Percentiles rank a stretch among this genome's conserved stretches.
phyloP scores from a whole-genome alignment of 768 basidiomycete species.

The Hypholoma sublateritium region DNA sequence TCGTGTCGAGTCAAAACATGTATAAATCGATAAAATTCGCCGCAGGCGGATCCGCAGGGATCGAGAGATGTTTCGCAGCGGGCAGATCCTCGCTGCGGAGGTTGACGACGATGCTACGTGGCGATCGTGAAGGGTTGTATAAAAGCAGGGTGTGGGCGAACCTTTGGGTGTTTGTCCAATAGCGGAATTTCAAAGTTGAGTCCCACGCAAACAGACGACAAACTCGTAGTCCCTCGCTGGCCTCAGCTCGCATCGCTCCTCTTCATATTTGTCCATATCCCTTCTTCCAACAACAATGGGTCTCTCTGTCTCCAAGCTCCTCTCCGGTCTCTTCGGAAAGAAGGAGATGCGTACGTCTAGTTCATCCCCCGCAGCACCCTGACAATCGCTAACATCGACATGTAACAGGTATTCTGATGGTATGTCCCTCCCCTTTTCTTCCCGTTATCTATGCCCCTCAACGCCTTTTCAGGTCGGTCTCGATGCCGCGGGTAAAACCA shows the following conservation, averaged over 20 bases:
- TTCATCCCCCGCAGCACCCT: conserved; percentile 24
- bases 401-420: conserved; percentile 92
- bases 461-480: conserved; percentile 78
- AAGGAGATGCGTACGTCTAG: conserved; percentile 94
- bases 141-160: conserved; percentile 10
- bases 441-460: conserved; percentile 15
- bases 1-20: neutral
- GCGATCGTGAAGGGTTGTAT: conserved; percentile 14
- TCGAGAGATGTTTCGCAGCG: neutral
- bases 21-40: neutral
- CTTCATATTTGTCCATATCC: conserved; percentile 32
- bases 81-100: conserved; percentile 2
- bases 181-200: conserved; percentile 47
- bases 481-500: conserved; percentile 98
- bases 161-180: conserved; percentile 27
- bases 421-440: conserved; percentile 32
- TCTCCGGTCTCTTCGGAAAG: conserved; percentile 91
- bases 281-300: conserved; percentile 58
- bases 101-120: conserved; percentile 21
- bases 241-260: conserved; percentile 27
- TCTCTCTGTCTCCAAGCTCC: conserved; percentile 71
- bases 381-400: conserved; percentile 29
- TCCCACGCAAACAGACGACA: conserved; percentile 40
- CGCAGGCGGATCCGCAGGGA: neutral
- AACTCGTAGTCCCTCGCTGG: conserved; percentile 23